phyloP scores from a whole-genome alignment of 2,329 filamentous ascomycete species.

The Cladophialophora psammophila region DNA sequence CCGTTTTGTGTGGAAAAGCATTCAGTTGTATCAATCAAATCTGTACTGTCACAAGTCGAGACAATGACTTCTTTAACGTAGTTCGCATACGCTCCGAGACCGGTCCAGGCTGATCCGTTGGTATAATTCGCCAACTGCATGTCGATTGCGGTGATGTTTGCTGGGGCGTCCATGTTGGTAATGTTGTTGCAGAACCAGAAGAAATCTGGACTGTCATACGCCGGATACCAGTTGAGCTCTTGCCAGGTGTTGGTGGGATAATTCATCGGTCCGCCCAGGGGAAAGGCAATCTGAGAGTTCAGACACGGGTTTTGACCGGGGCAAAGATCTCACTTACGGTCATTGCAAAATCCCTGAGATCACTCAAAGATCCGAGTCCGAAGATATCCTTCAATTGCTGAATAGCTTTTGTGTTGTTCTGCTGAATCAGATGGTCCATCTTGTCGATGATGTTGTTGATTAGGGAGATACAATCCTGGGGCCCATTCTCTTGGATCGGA shows the following conservation, averaged over 20 bases:
- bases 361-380: constrained; percentile 54
- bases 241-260: constrained; percentile 63
- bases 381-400: constrained; percentile 58
- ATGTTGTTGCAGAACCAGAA: constrained; percentile 62
- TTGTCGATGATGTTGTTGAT: constrained; percentile 60
- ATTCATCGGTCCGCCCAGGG: constrained; percentile 56
- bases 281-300: constrained; percentile 51
- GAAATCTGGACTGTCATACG: constrained; percentile 56
- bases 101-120: constrained; percentile 58
- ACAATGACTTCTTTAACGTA: constrained; percentile 59
- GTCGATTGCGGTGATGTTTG: constrained; percentile 55
- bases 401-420: constrained; percentile 53
- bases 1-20: constrained; percentile 58
- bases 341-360: constrained; percentile 44
- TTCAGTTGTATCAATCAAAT: constrained; percentile 45
- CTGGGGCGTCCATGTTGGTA: constrained; percentile 55
- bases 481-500: constrained; percentile 59
- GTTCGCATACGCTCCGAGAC: constrained; percentile 60
- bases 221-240: constrained; percentile 59
- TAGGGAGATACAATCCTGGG: constrained; percentile 58
- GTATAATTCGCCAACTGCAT: constrained; percentile 58
- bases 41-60: constrained; percentile 52
- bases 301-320: constrained; percentile 14
- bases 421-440: constrained; percentile 56
- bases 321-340: constrained; percentile 27